phyloP scores from a whole-genome alignment of 2,329 filamentous ascomycete species.

The Epichloe scottii region DNA sequence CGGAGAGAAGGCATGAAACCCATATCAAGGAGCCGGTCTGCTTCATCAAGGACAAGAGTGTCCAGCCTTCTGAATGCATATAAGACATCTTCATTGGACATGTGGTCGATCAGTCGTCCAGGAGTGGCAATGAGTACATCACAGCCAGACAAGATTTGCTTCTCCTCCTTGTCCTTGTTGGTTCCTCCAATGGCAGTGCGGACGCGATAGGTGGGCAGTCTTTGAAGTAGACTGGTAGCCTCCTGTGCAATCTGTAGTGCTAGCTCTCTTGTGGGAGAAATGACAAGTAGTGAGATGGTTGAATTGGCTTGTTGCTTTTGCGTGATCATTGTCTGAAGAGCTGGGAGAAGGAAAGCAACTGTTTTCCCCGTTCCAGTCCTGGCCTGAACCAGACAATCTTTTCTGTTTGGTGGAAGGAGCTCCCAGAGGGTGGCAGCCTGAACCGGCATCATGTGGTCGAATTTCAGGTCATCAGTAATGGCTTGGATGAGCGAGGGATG shows the following conservation, averaged over 20 bases:
- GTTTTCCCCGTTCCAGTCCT: conserved; percentile 86
- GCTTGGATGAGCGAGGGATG: conserved; percentile 34
- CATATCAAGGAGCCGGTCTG: conserved; percentile 69
- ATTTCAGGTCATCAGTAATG: conserved; percentile 35
- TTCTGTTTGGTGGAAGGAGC: conserved; percentile 31
- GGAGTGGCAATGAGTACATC: conserved; percentile 74
- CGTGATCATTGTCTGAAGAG: conserved; percentile 62
- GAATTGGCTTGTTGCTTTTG: conserved; percentile 18
- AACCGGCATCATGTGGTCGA: conserved; percentile 41
- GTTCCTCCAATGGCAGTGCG: conserved; percentile 68
- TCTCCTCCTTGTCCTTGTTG: conserved; percentile 62
- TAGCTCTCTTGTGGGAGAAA: conserved; percentile 60
- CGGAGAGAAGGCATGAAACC: conserved; percentile 72
- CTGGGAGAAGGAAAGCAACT: conserved; percentile 69
- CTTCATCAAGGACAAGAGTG: conserved; percentile 73
- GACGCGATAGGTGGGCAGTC: conserved; percentile 61
- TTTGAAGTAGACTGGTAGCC: conserved; percentile 56
- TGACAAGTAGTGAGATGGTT: conserved; percentile 47
- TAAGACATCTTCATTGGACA: conserved; percentile 58
- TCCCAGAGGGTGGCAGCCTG: conserved; percentile 38
- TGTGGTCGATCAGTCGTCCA: conserved; percentile 65
- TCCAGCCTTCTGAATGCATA: conserved; percentile 57
- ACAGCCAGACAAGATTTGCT: conserved; percentile 57
- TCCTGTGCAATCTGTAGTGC: conserved; percentile 60
- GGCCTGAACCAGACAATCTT: conserved; percentile 59